These are phyloP conservation scores for Agaricus blazei DNA, from an alignment of 768 basidiomycete species.

Conservation along the genomic window DNA sequence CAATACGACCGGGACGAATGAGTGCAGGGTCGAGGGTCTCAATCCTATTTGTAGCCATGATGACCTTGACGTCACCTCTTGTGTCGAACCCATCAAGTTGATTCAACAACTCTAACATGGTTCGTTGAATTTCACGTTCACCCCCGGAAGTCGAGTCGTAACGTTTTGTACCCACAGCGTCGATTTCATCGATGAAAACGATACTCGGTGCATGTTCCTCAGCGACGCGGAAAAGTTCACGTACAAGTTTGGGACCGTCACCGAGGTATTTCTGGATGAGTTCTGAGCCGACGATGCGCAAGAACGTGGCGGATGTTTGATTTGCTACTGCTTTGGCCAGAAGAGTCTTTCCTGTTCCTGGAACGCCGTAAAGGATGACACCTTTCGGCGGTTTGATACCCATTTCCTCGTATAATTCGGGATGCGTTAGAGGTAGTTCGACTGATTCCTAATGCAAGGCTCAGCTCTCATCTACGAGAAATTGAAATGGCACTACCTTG, in stretches of 20 bases:
- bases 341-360: conserved; percentile 97
- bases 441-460: conserved; percentile 78
- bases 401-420: conserved; percentile 99
- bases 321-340: conserved; percentile 97
- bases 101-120: conserved; percentile 97
- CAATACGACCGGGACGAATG: conserved; percentile 97
- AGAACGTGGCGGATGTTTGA: conserved; percentile 96
- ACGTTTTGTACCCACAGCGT: conserved; percentile 96
- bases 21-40: conserved; percentile 97
- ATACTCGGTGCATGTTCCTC: conserved; percentile 98
- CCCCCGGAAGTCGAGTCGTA: conserved; percentile 99
- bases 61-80: conserved; percentile 98
- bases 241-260: conserved; percentile 96
- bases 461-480: not conserved
- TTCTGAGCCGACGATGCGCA: conserved; percentile 96
- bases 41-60: conserved; percentile 99
- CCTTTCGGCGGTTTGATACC: conserved; percentile 99
- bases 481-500: conserved; percentile 49
- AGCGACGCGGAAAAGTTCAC: conserved; percentile 94
- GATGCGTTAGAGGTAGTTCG: conserved; percentile 94
- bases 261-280: conserved; percentile 99
- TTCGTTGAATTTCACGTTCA: conserved; percentile 98
- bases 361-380: conserved; percentile 97
- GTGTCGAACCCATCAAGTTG: conserved; percentile 99
- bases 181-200: conserved; percentile 99